Base-by-base conservation (phyloP, 2,329 filamentous ascomycete genomes). In the Aquanectria penicillioides region DNA sequence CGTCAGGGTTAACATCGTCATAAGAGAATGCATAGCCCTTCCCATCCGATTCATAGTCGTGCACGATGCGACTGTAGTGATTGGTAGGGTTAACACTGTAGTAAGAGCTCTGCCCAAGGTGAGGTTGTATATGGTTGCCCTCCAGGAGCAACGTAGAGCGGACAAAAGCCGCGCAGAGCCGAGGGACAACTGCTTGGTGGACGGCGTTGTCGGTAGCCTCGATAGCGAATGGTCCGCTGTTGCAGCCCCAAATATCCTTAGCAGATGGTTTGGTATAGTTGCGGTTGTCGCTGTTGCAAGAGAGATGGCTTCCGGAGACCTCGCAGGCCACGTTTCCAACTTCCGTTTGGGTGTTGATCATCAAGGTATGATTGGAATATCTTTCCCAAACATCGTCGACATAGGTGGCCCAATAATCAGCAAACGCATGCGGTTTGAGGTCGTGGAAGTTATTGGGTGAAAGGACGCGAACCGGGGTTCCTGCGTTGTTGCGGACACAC, bases 1-100 rank as follows among this genome's bases (percentile, higher is more conserved):
- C 84, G 57, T 79, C 77, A 0, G 86, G 82, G 50, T 85, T 83
- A n/a, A 90, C 88, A 69, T 91, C 88, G 67, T 91, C 88, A 64
- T 89, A 91, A 0, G 88, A 81, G 68, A 90, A 90, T 1, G 85
- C 83, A 69, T 90, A 91, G 0, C 88, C 88, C 34, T 79, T 76
- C 1, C 82, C 81, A 69, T 89, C 86, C 5, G 81, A 68, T 73
- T 89, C 86, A 44, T 84, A 78, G 31, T 80, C 72, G 72, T 90
- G 88, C 3, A 90, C 80, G 34, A 90, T 77, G 6, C 85, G 77
- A 23, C 83, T 77, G 68, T 88, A 90, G 69, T 89, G 86, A 66
- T 75, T 79, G 6, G 80, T 81, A 0, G 80, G 77, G 47, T 73
- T 63, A 18, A 17, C 57, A 4, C 68, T 72, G 68, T 86, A 86